Evolutionary conservation across 805 yeast species (phyloP), one percentile per base, ranked within the genome.

Genomic region (Maudiozyma saulgeensis): DNA sequence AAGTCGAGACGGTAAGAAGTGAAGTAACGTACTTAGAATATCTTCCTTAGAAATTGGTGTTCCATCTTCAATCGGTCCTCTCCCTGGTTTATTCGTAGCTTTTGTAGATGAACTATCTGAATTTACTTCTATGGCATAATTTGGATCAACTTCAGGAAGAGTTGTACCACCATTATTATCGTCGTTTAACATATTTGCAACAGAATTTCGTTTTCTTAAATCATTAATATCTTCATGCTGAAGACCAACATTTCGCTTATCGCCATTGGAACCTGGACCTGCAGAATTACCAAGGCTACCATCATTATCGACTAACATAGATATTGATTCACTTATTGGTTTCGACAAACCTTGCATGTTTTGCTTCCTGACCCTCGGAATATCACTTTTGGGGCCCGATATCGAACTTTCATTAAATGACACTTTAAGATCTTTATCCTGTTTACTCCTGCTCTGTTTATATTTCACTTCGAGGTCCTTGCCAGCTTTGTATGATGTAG

Each of bases 161-260:
- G 3, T n/a, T 3, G n/a, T 3, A 8, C 15, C 21, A 68, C 64
- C 60, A 52, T 9, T 8, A 18, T 39, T 13, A 39, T 13, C 15
- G 28, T 25, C 32, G 15, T 41, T 41, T 12, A 41, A n/a, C 19
- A 41, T 11, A 41, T 41, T 41, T 13, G 32, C 43, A 26, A 41
- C 21, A n/a, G 43, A 41, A 15, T 23, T 41, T 4, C 43, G 34
- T 25, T 25, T 25, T n/a, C 32, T 23, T 13, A 41, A 31, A n/a
- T 41, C 16, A n/a, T 23, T 15, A 25, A 9, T 21, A 41, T 41
- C 18, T 23, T 41, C 25, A 19, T 19, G 8, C n/a, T 15, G 16
- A 9, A 8, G n/a, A 3, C 6, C 25, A n/a, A 13, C 12, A 39
- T 4, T 7, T 8, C 16, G 15, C 12, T 39, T 16, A n/a, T 23